Percentiles rank a stretch among this genome's conserved stretches.
These are phyloP conservation scores for Blastobotrys aristatus DNA, from an alignment of 1,139 yeast species.

Conservation along the genomic window DNA sequence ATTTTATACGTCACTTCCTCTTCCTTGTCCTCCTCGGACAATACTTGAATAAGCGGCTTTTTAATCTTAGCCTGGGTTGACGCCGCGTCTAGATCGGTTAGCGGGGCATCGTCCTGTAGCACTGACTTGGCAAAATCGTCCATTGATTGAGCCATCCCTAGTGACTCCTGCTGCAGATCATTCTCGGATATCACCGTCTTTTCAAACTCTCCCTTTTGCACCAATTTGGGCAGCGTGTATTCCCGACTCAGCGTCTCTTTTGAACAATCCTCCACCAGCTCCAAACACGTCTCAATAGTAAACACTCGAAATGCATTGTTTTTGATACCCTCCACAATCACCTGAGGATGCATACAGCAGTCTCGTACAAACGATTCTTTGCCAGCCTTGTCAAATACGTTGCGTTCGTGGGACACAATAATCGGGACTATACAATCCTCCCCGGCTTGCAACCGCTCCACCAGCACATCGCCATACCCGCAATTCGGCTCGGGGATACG, in stretches of 20 bases:
- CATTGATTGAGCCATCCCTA: slow-evolving; percentile 12
- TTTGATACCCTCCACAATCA: slow-evolving; percentile 44
- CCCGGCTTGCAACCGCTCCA: slow-evolving; percentile 47
- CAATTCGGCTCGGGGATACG: slow-evolving; percentile 54
- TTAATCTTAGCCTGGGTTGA: too few relatives aligned
- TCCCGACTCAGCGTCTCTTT: slow-evolving; percentile 24
- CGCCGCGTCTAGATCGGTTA: too few relatives aligned
- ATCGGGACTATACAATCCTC: slow-evolving; percentile 85
- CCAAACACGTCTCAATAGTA: slow-evolving; percentile 43
- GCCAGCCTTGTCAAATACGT: slow-evolving; percentile 63
- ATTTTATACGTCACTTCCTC: background rate
- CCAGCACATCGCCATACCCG: slow-evolving; percentile 4
- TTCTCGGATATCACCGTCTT: slow-evolving; percentile 18
- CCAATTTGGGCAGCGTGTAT: slow-evolving; percentile 30
- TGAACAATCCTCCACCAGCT: slow-evolving; percentile 31
- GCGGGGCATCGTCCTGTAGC: background rate
- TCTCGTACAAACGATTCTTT: slow-evolving; percentile 60
- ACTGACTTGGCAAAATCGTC: slow-evolving; percentile 16
- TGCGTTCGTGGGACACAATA: slow-evolving; percentile 52
- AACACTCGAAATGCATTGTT: slow-evolving; percentile 59
- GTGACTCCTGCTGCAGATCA: slow-evolving; percentile 8
- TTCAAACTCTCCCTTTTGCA: slow-evolving; percentile 29
- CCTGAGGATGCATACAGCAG: slow-evolving; percentile 45
- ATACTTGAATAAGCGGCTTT: background rate
- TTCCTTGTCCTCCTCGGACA: background rate